These are phyloP conservation scores for Darksidea phi DNA, from an alignment of 495 filamentous ascomycete species.

Conservation along the genomic window DNA sequence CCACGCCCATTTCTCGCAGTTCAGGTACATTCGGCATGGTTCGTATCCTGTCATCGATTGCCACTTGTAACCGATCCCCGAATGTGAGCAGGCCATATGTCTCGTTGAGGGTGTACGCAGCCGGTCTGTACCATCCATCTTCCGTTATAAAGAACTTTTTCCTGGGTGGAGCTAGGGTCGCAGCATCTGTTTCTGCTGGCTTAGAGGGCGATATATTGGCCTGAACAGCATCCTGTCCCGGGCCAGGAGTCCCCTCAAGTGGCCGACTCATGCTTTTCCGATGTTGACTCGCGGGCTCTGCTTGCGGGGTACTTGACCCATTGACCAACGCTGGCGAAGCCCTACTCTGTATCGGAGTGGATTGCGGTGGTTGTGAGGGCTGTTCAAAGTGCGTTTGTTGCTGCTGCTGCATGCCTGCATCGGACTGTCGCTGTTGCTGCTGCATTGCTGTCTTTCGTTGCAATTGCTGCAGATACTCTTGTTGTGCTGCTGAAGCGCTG, in stretches of 20 bases:
- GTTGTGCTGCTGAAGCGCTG: slow-evolving; percentile 39
- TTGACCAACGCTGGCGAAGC: slow-evolving; percentile 18
- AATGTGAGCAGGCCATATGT: no score
- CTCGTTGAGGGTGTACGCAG: no score
- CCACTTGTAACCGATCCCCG: not conserved
- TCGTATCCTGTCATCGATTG: slow-evolving; percentile 33
- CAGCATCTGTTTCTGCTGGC: not conserved
- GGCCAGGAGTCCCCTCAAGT: slow-evolving; percentile 35
- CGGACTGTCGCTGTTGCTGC: slow-evolving; percentile 36
- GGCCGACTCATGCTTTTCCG: slow-evolving; percentile 48
- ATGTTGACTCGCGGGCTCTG: slow-evolving; percentile 43
- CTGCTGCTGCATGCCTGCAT: slow-evolving; percentile 8
- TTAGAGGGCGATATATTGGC: not conserved
- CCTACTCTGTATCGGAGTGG: slow-evolving; percentile 35
- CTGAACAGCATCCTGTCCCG: no score
- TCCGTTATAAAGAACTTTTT: not conserved
- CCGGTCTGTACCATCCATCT: no score
- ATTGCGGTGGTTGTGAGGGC: slow-evolving; percentile 2
- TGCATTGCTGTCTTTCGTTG: slow-evolving; percentile 36
- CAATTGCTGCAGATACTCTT: slow-evolving; percentile 46
- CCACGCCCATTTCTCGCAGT: slow-evolving; percentile 74
- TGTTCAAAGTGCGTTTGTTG: slow-evolving; percentile 3
- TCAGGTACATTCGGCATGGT: slow-evolving; percentile 70
- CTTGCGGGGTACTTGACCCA: slow-evolving; percentile 33
- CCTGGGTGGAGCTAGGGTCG: not conserved